A percentile compares a stretch with the other conserved stretches of the same genome.
These are phyloP conservation scores for Phytophthora cactorum DNA, from an alignment of 352 stramenopile genomes.

Conservation along the genomic window DNA sequence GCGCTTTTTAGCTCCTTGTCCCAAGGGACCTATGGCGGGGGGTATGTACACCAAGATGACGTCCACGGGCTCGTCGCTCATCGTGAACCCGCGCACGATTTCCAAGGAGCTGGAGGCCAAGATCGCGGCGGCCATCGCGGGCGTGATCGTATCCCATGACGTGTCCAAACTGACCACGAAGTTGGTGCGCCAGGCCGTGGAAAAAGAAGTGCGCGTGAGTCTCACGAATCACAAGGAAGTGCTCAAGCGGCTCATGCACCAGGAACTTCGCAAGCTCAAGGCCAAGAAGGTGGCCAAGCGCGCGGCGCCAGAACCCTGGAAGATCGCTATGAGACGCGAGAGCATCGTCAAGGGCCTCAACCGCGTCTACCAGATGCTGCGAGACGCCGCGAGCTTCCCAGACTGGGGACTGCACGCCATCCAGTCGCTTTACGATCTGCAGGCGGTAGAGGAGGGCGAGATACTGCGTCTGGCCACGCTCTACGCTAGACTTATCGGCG, in stretches of 20 bases:
- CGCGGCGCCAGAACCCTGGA: conserved; percentile 64
- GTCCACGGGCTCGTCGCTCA: conserved; percentile 67
- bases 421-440: conserved; percentile 70
- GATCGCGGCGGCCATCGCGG: conserved; percentile 73
- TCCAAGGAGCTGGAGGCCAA: conserved; percentile 84
- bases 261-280: conserved; percentile 82
- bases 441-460: conserved; percentile 56
- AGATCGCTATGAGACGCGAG: conserved; percentile 50
- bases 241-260: conserved; percentile 89
- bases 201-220: conserved; percentile 88
- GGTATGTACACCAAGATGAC: conserved; percentile 88
- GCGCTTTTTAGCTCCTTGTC: neutral
- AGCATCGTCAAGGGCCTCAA: conserved; percentile 50
- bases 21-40: conserved; percentile 41
- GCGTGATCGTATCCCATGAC: conserved; percentile 71
- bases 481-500: conserved; percentile 62
- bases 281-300: conserved; percentile 75
- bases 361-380: conserved; percentile 49
- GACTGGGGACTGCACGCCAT: conserved; percentile 61
- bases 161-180: conserved; percentile 76
- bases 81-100: conserved; percentile 79
- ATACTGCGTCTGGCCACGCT: conserved; percentile 51
- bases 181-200: conserved; percentile 81
- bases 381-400: conserved; percentile 27
- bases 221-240: conserved; percentile 89